phyloP scores from a whole-genome alignment of 1,284 basidiomycete species.

The Fomitiporia mediterranea region DNA sequence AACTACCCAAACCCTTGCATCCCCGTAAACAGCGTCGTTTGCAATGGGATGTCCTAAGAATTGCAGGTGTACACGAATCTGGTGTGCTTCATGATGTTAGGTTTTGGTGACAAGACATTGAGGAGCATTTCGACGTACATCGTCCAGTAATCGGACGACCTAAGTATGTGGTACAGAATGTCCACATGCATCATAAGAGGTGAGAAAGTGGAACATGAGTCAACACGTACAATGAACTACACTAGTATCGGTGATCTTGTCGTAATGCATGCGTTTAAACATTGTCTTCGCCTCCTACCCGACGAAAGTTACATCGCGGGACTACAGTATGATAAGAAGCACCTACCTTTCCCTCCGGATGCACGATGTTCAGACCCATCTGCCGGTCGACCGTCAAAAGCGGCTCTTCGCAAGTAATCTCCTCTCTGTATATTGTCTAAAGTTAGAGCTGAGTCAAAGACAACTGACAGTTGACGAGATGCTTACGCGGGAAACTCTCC shows the following conservation, averaged over 20 bases:
- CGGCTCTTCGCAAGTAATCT: conserved; percentile 81
- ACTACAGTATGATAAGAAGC: too few species aligned
- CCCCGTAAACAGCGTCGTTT: conserved; percentile 87
- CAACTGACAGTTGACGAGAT: not conserved
- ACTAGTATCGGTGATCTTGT: conserved; percentile 77
- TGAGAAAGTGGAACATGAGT: conserved; percentile 5
- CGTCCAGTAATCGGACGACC: conserved; percentile 84
- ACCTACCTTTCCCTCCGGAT: conserved; percentile 84
- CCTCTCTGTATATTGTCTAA: conserved; percentile 47
- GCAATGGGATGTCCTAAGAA: conserved; percentile 92
- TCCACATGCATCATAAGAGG: conserved; percentile 13
- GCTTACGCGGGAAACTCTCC: conserved; percentile 82
- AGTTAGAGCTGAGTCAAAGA: not conserved
- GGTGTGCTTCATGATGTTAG: conserved; percentile 61
- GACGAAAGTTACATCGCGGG: not conserved
- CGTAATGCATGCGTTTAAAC: conserved; percentile 85
- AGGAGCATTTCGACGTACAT: conserved; percentile 50
- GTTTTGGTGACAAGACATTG: conserved; percentile 4
- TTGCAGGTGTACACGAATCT: conserved; percentile 95
- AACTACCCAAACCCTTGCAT: conserved; percentile 75
- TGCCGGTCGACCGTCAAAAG: conserved; percentile 92
- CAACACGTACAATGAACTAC: conserved; percentile 76
- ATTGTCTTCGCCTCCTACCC: conserved; percentile 81
- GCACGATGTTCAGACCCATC: conserved; percentile 93
- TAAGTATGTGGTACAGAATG: conserved; percentile 28